These are phyloP conservation scores for Solanum tarapatanum DNA, from an alignment of 257 asterid genomes.

Conservation along the genomic window DNA sequence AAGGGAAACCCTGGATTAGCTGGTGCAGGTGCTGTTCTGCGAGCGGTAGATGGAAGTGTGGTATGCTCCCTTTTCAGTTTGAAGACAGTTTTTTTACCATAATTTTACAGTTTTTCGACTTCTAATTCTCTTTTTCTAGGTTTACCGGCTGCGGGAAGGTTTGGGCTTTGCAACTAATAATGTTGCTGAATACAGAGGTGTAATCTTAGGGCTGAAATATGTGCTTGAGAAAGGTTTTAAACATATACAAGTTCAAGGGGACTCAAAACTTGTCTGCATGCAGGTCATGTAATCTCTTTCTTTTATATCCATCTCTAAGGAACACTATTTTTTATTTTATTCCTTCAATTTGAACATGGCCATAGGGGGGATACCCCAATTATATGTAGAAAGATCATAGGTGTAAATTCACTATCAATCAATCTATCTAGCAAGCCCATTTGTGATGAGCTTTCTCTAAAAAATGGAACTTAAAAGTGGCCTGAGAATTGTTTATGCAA, in stretches of 20 bases:
- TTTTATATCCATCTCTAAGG: not conserved
- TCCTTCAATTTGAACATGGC: not conserved
- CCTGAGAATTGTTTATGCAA: not conserved
- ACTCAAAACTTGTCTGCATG: conserved; percentile 98
- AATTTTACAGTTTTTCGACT: not conserved
- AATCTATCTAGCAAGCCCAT: not conserved
- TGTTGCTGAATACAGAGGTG: conserved; percentile 86
- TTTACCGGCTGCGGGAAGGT: conserved; percentile 78
- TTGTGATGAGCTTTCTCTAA: not conserved
- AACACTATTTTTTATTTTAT: not conserved
- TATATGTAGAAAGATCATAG: not conserved
- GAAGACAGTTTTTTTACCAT: not conserved
- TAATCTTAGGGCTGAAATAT: conserved; percentile 72
- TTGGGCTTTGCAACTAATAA: conserved; percentile 86
- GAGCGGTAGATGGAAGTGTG: conserved; percentile 80
- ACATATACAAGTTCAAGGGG: conserved; percentile 79
- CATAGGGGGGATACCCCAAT: not conserved
- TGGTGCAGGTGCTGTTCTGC: conserved; percentile 89
- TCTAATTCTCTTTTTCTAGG: conserved; percentile 26
- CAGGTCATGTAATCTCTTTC: conserved; percentile 42
- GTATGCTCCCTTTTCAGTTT: conserved; percentile 19
- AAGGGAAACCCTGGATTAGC: conserved; percentile 95
- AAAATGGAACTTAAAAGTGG: not conserved
- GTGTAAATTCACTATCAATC: not conserved
- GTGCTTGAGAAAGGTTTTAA: conserved; percentile 77